Evolutionary conservation across 176 grass and related monocot species (phyloP), one percentile per base, ranked within the genome.

Genomic region (Cenchrus purpureus): DNA sequence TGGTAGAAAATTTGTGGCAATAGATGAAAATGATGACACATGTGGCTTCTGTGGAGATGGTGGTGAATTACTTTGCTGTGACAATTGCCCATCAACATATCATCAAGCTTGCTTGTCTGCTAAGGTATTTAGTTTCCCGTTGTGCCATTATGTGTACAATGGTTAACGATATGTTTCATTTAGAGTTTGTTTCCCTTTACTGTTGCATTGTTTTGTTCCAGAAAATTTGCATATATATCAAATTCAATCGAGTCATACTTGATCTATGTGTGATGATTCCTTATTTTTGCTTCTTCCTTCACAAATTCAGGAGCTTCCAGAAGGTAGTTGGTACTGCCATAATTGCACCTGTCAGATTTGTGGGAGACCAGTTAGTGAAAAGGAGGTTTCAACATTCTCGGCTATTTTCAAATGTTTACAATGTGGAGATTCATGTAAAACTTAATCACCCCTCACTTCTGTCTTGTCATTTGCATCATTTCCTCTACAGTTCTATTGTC

Each of bases 11-110:
- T 53, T 86, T 45, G 88, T 92, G 86, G 84, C 88, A 20, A 65
- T 89, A 51, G 97, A 99, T 89, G 87, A 94, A 86, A 96, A 88
- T 84, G 97, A 99, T 49, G 97, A 99, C 77, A 96, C 97, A 8
- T 99, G 97, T 82, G 97, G 93, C 53, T 88, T 99, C 53, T 99
- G 97, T 88, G 93, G 94, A 76, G 97, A 99, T 90, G 97, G 97
- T 31, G 97, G 97, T 37, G 91, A 99, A 79, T 91, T 99, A 79
- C 84, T 99, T 80, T 99, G 97, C 81, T 99, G 97, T 84, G 97
- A 99, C 83, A 99, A 77, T 74, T 99, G 97, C 76, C 97, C 97
- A 63, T 95, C 93, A 71, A 99, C 97, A 46, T 99, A 99, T 73
- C 97, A 99, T 87, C 84, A 88, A 89, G 20, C 86, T 87, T 99